phyloP scores from a whole-genome alignment of 2,329 filamentous ascomycete genomes.

The Proliferodiscus dingleyae region DNA sequence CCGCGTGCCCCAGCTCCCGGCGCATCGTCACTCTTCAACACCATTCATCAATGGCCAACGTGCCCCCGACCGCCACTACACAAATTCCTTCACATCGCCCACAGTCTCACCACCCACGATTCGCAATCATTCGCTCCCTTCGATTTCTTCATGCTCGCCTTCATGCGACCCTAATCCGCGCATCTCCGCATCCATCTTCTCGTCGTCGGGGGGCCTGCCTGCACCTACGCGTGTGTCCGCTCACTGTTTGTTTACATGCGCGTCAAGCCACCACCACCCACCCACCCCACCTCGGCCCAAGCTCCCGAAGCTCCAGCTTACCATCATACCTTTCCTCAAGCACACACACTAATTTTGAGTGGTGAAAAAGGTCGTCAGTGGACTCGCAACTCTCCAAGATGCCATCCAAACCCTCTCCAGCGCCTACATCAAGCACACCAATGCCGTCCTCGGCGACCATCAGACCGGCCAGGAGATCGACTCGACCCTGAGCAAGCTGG shows the following conservation, averaged over 20 bases:
- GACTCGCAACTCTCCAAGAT: constrained; percentile 73
- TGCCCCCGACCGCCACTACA: not conserved
- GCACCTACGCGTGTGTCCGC: constrained; percentile 24
- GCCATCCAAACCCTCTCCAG: constrained; percentile 74
- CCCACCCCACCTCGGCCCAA: constrained; percentile 12
- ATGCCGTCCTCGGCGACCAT: constrained; percentile 68
- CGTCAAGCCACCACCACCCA: constrained; percentile 7
- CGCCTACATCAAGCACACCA: constrained; percentile 85
- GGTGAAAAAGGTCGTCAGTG: constrained; percentile 60
- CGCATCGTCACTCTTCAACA: constrained; percentile 8
- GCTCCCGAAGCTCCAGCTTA: constrained; percentile 13
- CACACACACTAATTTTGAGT: constrained; percentile 28
- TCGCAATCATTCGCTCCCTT: constrained; percentile 11
- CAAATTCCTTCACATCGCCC: too few relatives aligned
- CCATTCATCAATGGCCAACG: constrained; percentile 6
- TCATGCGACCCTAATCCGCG: constrained; percentile 22
- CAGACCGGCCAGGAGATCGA: constrained; percentile 41
- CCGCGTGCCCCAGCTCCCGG: constrained; percentile 5
- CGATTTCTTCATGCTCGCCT: constrained; percentile 11
- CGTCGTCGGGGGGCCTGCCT: constrained; percentile 12
- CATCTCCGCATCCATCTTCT: constrained; percentile 7
- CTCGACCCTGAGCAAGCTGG: constrained; percentile 40
- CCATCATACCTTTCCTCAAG: constrained; percentile 15
- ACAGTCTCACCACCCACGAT: constrained; percentile 4
- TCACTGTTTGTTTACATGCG: constrained; percentile 24